phyloP scores from a whole-genome alignment of 306 rosid genomes.

The Rosa persica region DNA sequence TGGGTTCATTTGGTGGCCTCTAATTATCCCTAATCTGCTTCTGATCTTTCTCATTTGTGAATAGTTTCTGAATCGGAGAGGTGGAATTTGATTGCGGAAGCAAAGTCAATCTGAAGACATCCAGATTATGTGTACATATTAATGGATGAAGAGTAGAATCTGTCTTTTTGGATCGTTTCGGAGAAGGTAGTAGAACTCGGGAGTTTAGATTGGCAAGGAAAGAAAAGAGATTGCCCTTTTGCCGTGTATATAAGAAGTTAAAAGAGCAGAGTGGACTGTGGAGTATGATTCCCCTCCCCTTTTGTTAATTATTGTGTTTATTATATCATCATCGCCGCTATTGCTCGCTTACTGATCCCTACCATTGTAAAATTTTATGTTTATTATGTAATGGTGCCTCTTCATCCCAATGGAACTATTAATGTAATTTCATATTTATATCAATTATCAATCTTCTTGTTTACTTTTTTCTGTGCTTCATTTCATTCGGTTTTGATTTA shows the following conservation, averaged over 20 bases:
- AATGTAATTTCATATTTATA: slow-evolving; percentile 29
- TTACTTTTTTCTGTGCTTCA: neutral
- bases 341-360: slow-evolving; percentile 32
- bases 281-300: slow-evolving; percentile 12
- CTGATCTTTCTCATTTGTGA: slow-evolving; percentile 26
- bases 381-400: neutral
- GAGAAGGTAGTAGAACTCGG: slow-evolving; percentile 14
- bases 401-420: slow-evolving; percentile 26
- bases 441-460: neutral
- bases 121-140: slow-evolving; percentile 42
- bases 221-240: neutral
- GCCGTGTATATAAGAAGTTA: neutral
- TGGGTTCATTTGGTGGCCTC: slow-evolving; percentile 23
- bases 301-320: slow-evolving; percentile 27
- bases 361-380: slow-evolving; percentile 38
- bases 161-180: slow-evolving; percentile 32
- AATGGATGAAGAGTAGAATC: slow-evolving; percentile 45
- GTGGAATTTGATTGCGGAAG: slow-evolving; percentile 36
- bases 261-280: slow-evolving; percentile 22
- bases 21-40: slow-evolving; percentile 14
- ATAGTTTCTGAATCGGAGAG: slow-evolving; percentile 30
- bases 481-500: neutral
- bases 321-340: neutral
- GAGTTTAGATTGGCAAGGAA: slow-evolving; percentile 13
- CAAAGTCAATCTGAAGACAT: neutral